A percentile compares a stretch with the other conserved stretches of the same genome.
Conservation (phyloP, 2,329 filamentous ascomycete species). For the Tolypocladium endophyticum region DNA sequence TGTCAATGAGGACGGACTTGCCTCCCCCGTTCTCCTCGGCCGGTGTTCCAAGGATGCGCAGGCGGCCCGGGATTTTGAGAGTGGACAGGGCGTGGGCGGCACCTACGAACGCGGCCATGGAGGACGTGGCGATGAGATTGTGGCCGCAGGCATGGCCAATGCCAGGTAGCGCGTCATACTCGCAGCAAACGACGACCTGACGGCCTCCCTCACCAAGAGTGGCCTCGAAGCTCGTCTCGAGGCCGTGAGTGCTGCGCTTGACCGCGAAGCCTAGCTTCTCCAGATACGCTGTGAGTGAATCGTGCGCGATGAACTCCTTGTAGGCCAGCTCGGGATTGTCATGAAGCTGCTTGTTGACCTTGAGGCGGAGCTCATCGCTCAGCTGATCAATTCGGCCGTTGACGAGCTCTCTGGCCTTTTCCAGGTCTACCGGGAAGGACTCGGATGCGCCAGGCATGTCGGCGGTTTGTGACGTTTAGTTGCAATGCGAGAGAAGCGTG, state of each 20-base stretch:
- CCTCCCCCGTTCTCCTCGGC: conserved; percentile 33
- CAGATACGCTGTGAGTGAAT: conserved; percentile 34
- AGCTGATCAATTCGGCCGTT: conserved; percentile 10
- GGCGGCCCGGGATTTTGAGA: conserved; percentile 18
- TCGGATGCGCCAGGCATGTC: not conserved
- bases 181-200: conserved; percentile 30
- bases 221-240: conserved; percentile 41
- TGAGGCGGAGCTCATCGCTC: conserved; percentile 4
- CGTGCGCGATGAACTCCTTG: conserved; percentile 40
- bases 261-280: conserved; percentile 33
- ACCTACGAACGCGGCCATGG: conserved; percentile 28
- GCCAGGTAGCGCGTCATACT: conserved; percentile 36
- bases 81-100: conserved; percentile 20
- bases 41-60: conserved; percentile 30
- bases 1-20: conserved; percentile 19
- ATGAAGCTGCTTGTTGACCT: conserved; percentile 19
- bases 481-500: not conserved
- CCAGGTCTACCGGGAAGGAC: conserved; percentile 4
- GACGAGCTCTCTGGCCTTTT: conserved; percentile 9
- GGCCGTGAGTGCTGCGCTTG: conserved; percentile 36
- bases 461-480: not conserved
- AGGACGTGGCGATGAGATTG: conserved; percentile 32
- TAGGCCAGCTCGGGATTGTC: conserved; percentile 39
- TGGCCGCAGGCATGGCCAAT: conserved; percentile 37
- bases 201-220: conserved; percentile 29